Conservation (phyloP, 352 stramenopile species). For the Phytopythium boreale region DNA sequence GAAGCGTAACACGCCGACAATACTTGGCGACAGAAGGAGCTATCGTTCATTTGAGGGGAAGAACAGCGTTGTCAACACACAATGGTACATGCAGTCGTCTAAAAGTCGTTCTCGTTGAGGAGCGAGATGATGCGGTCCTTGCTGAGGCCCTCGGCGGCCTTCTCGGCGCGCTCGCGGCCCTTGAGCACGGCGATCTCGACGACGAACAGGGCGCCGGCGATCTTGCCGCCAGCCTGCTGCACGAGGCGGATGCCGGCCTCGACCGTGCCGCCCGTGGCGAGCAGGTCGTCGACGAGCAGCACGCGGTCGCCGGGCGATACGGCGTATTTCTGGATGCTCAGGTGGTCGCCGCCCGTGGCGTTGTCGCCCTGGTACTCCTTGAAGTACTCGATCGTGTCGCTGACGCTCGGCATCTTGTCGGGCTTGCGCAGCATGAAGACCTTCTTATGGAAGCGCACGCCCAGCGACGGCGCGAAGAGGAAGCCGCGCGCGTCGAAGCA, state of each 20-base stretch:
- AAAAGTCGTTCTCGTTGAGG: conserved; percentile 71
- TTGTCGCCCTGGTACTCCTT: conserved; percentile 93
- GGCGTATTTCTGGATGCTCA: conserved; percentile 86
- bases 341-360: conserved; percentile 66
- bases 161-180: conserved; percentile 45
- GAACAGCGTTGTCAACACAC: neutral
- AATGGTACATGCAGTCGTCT: conserved; percentile 14
- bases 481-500: conserved; percentile 97
- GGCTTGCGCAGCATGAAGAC: conserved; percentile 99
- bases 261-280: conserved; percentile 96
- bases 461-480: conserved; percentile 94
- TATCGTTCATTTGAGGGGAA: neutral
- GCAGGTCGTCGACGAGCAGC: conserved; percentile 96
- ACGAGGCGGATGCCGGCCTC: conserved; percentile 86
- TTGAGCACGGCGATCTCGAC: conserved; percentile 89
- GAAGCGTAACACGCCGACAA: neutral
- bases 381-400: conserved; percentile 90
- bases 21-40: neutral
- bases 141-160: conserved; percentile 26
- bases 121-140: conserved; percentile 55
- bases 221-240: conserved; percentile 78
- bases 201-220: conserved; percentile 93
- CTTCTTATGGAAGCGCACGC: conserved; percentile 93
- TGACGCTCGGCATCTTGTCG: conserved; percentile 96
- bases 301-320: conserved; percentile 83